Evolutionary conservation across 352 stramenopile genomes (phyloP).

Genomic region (Pythium grandisporangium): DNA sequence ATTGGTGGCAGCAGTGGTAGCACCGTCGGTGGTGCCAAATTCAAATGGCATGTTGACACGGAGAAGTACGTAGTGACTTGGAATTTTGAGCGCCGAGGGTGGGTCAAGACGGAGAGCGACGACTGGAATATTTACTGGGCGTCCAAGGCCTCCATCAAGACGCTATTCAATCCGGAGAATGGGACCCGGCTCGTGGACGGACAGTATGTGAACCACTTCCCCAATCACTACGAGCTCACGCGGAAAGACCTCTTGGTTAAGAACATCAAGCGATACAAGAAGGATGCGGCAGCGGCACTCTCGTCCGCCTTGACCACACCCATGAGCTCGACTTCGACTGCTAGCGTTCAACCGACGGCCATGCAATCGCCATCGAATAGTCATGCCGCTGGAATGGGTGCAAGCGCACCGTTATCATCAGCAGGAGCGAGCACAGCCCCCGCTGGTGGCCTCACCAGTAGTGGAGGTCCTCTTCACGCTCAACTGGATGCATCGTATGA

Average conservation of each 20-base stretch:
- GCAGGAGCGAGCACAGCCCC: conserved; percentile 6
- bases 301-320: conserved; percentile 1
- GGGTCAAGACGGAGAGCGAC: conserved; percentile 70
- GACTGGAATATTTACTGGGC: conserved; percentile 95
- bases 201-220: conserved; percentile 81
- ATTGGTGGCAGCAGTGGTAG: too few relatives aligned
- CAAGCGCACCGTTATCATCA: not conserved
- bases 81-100: conserved; percentile 81
- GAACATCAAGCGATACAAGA: conserved; percentile 89
- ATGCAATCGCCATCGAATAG: too few relatives aligned
- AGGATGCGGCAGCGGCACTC: conserved; percentile 27
- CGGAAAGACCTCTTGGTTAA: conserved; percentile 93
- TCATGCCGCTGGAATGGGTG: too few relatives aligned
- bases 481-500: conserved; percentile 26
- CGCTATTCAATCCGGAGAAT: conserved; percentile 85
- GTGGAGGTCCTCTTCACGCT: too few relatives aligned
- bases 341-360: not conserved
- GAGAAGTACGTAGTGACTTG: conserved; percentile 79
- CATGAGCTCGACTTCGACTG: not conserved
- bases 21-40: conserved; percentile 17
- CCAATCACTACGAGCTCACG: conserved; percentile 90
- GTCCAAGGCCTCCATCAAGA: conserved; percentile 82
- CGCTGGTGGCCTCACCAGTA: conserved; percentile 2
- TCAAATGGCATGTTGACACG: conserved; percentile 57
- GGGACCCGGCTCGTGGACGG: conserved; percentile 45